phyloP scores from a whole-genome alignment of 768 basidiomycete genomes.

The Brasilioporus rufonigricans region DNA sequence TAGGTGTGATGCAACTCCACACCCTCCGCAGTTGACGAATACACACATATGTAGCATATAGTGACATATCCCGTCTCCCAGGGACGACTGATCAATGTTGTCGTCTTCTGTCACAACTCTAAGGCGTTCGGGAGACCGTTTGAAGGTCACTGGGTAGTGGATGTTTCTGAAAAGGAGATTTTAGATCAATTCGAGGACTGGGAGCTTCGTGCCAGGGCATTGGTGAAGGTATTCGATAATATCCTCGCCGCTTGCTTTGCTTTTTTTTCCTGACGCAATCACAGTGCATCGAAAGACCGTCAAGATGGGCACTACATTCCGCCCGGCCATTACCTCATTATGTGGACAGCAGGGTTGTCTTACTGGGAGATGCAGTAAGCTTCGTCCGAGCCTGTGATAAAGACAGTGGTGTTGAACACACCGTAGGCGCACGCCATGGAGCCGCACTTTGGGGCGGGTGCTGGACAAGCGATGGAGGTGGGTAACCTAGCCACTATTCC shows the following conservation, averaged over 20 bases:
- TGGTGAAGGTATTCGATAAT: conserved; percentile 11
- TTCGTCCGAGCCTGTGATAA: not conserved
- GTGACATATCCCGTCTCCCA: conserved; percentile 40
- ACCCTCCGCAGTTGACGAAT: not conserved
- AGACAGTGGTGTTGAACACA: not conserved
- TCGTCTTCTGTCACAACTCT: conserved; percentile 27
- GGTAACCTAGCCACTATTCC: not conserved
- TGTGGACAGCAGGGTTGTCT: conserved; percentile 38
- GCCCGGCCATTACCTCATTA: conserved; percentile 41
- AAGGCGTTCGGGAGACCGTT: conserved; percentile 31
- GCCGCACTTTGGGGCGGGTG: conserved; percentile 47
- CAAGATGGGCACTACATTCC: conserved; percentile 43
- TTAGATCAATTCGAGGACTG: conserved; percentile 28
- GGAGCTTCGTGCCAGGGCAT: conserved; percentile 6
- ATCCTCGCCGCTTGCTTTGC: too few species aligned
- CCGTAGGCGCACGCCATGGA: conserved; percentile 46
- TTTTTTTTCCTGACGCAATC: not conserved
- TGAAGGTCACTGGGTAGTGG: conserved; percentile 29
- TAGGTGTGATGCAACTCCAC: not conserved
- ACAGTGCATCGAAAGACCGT: conserved; percentile 37
- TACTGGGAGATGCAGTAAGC: conserved; percentile 51
- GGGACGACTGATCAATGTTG: conserved; percentile 37
- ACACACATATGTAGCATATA: conserved; percentile 32
- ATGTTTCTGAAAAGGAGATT: conserved; percentile 34
- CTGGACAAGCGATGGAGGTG: conserved; percentile 52